A percentile compares a stretch with the other conserved stretches of the same genome.
Conservation (phyloP, 2,329 filamentous ascomycete species). For the Beauveria sp. region DNA sequence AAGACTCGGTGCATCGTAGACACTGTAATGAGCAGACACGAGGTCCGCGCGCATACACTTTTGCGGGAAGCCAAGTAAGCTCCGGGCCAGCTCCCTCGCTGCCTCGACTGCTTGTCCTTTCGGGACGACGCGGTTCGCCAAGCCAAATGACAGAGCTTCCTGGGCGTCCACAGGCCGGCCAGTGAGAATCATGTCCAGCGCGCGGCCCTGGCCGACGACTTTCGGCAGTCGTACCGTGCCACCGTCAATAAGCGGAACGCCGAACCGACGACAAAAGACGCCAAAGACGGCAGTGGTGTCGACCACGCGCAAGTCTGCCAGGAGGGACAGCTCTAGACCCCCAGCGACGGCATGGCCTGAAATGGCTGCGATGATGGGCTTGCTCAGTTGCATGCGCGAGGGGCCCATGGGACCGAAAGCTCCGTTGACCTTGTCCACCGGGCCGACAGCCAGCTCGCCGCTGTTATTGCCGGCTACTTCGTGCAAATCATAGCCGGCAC, state of each 20-base stretch:
- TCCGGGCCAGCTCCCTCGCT: constrained; percentile 37
- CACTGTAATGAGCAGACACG: constrained; percentile 38
- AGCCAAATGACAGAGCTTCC: constrained; percentile 43
- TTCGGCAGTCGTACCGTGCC: constrained; percentile 45
- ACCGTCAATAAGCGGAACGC: constrained; percentile 26
- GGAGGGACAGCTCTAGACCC: constrained; percentile 41
- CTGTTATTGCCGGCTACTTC: constrained; percentile 25
- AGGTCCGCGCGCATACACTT: constrained; percentile 44
- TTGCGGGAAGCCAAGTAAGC: constrained; percentile 42
- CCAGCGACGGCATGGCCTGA: constrained; percentile 47
- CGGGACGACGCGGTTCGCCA: constrained; percentile 44
- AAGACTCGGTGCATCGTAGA: constrained; percentile 39
- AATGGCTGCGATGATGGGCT: constrained; percentile 45
- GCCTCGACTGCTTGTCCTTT: constrained; percentile 42
- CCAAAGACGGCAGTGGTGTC: constrained; percentile 47
- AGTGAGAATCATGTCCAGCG: constrained; percentile 50
- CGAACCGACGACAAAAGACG: constrained; percentile 44
- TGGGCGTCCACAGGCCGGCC: constrained; percentile 39
- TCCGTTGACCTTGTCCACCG: constrained; percentile 14
- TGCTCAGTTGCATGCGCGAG: constrained; percentile 39
- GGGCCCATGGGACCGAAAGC: constrained; percentile 42
- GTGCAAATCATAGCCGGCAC: constrained; percentile 45
- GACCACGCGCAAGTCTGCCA: constrained; percentile 45
- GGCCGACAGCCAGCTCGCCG: constrained; percentile 6
- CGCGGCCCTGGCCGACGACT: constrained; percentile 43